phyloP scores from a whole-genome alignment of 23 red algal genomes.

The Pyropia haitanensis region DNA sequence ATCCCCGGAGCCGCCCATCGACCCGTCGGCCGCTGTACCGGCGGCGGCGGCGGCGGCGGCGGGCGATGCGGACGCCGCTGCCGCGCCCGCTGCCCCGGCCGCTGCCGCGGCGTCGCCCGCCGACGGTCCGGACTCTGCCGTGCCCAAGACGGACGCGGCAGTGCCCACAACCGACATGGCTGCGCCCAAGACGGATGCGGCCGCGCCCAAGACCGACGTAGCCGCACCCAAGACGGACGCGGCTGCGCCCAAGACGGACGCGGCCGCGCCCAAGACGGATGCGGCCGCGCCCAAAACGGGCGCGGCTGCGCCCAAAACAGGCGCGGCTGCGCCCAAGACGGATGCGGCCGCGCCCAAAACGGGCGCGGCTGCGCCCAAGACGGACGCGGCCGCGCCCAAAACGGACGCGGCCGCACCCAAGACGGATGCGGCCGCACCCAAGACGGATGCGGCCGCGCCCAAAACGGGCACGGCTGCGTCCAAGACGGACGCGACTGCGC shows the following conservation, averaged over 20 bases:
- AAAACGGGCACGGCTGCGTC: neutral
- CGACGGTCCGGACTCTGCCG: too few relatives aligned
- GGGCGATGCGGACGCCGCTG: neutral
- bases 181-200: neutral
- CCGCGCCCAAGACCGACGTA: too few relatives aligned
- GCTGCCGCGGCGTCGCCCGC: neutral
- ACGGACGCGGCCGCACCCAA: neutral
- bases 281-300: neutral
- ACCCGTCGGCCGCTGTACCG: neutral
- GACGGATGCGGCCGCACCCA: neutral
- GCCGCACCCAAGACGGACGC: neutral
- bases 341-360: neutral
- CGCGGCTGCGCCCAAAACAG: neutral
- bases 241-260: constrained; percentile 3
- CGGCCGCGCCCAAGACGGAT: neutral
- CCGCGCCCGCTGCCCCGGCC: neutral
- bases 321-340: constrained; percentile 1
- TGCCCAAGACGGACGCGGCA: too few relatives aligned
- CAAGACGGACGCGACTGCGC: neutral
- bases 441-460: too few relatives aligned
- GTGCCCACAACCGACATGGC: too few relatives aligned
- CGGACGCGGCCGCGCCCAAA: constrained; percentile 7
- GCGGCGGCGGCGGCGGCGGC: constrained; percentile 1
- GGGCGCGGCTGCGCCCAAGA: too few relatives aligned
- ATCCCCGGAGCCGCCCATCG: constrained; percentile 9